phyloP scores from a whole-genome alignment of 805 yeast species.

The Ogataea dorogensis region DNA sequence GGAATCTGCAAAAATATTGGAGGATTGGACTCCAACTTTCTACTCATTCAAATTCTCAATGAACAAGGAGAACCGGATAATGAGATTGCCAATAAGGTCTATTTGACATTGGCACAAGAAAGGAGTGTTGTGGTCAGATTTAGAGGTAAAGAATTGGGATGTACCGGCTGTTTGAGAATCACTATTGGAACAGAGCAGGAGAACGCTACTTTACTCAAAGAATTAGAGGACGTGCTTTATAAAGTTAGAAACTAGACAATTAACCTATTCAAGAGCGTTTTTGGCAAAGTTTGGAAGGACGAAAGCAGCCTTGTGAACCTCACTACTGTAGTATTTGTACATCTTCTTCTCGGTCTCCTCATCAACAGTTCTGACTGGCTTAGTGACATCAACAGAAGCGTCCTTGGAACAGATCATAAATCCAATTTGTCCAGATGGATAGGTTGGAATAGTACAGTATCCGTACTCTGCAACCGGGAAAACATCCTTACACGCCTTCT shows the following conservation, averaged over 20 bases:
- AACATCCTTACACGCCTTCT: conserved; percentile 75
- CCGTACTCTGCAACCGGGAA: conserved; percentile 93
- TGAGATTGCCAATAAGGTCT: conserved; percentile 62
- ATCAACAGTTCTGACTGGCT: conserved; percentile 65
- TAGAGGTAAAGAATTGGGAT: conserved; percentile 88
- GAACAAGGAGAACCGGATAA: conserved; percentile 63
- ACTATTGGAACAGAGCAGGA: conserved; percentile 85
- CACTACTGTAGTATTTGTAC: conserved; percentile 79
- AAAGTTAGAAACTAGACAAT: conserved; percentile 10
- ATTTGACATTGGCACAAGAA: conserved; percentile 65
- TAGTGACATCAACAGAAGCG: conserved; percentile 55
- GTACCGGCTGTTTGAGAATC: conserved; percentile 82
- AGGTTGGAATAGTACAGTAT: conserved; percentile 91
- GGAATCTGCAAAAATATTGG: conserved; percentile 79
- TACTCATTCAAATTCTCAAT: conserved; percentile 70
- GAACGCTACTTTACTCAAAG: conserved; percentile 52
- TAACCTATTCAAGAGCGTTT: conserved; percentile 28
- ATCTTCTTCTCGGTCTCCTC: conserved; percentile 60
- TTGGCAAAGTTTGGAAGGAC: conserved; percentile 91
- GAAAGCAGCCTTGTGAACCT: conserved; percentile 84
- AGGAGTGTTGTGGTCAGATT: conserved; percentile 83
- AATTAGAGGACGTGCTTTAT: conserved; percentile 24
- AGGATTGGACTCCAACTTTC: conserved; percentile 81
- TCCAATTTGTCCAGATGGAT: conserved; percentile 97
- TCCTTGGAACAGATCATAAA: conserved; percentile 94